Conservation (phyloP, 2,329 filamentous ascomycete species). For the Mycocentrospora acerina region DNA sequence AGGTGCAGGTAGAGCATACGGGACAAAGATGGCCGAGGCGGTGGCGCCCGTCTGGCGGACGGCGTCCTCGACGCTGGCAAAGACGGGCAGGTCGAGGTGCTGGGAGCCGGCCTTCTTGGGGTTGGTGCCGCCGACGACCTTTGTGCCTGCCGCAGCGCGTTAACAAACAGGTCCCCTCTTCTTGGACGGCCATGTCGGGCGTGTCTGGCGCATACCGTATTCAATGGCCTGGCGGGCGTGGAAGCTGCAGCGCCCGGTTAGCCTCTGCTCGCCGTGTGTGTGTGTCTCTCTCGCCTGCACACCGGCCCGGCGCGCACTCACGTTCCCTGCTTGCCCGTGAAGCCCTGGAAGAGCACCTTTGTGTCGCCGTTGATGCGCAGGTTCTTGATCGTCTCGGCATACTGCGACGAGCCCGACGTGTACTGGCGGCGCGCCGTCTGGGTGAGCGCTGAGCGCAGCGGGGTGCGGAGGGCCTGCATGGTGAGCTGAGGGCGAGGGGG, state of each 20-base stretch:
- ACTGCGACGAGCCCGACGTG: slow-evolving; percentile 66
- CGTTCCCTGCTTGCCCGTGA: slow-evolving; percentile 95
- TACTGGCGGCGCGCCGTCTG: slow-evolving; percentile 74
- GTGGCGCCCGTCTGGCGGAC: slow-evolving; percentile 88
- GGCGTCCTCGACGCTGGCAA: slow-evolving; percentile 83
- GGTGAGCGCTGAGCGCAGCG: slow-evolving; percentile 67
- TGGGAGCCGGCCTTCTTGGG: slow-evolving; percentile 94
- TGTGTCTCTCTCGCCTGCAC: slow-evolving; percentile 9
- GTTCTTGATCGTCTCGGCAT: slow-evolving; percentile 59
- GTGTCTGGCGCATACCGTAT: slow-evolving; percentile 68
- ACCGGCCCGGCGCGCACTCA: slow-evolving; percentile 33
- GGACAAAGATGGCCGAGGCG: slow-evolving; percentile 94
- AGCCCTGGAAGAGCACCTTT: slow-evolving; percentile 95
- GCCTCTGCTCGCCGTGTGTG: too few species aligned
- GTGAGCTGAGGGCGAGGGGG: slow-evolving; percentile 38
- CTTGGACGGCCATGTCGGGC: slow-evolving; percentile 9
- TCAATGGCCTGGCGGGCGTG: slow-evolving; percentile 97
- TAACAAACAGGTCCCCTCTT: slow-evolving; percentile 30
- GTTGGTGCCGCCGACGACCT: slow-evolving; percentile 97
- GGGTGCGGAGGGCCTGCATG: slow-evolving; percentile 86
- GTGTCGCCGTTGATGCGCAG: slow-evolving; percentile 91
- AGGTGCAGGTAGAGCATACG: slow-evolving; percentile 56
- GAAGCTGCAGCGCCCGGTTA: slow-evolving; percentile 64
- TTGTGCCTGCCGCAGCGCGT: slow-evolving; percentile 68
- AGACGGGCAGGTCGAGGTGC: slow-evolving; percentile 91